phyloP scores from a whole-genome alignment of 352 stramenopile genomes.

The Pythium plurisporium region DNA sequence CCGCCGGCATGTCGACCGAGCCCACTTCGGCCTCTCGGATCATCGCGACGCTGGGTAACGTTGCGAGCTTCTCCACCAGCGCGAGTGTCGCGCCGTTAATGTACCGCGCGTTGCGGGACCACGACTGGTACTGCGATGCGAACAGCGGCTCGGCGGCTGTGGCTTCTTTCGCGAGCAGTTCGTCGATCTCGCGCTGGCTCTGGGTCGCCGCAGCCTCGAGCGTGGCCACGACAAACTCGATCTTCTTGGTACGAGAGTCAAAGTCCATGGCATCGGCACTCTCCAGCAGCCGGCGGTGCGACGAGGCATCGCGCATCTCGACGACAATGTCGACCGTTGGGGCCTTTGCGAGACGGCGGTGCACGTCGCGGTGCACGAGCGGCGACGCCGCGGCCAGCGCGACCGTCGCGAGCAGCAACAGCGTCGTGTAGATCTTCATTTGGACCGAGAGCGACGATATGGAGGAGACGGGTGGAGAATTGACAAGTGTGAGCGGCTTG shows the following conservation, averaged over 20 bases:
- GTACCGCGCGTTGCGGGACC: conserved; percentile 13
- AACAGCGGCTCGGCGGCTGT: not conserved
- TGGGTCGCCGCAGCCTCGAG: conserved; percentile 10
- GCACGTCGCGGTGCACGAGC: conserved; percentile 8
- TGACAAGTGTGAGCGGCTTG: no score
- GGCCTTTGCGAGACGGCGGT: conserved; percentile 3
- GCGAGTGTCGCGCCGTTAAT: conserved; percentile 14
- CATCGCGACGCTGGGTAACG: not conserved
- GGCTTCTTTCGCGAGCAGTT: conserved; percentile 5
- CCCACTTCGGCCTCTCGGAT: conserved; percentile 17
- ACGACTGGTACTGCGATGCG: conserved; percentile 10
- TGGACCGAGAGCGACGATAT: no score
- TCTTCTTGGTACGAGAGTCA: conserved; percentile 14
- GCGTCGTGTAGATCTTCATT: not conserved
- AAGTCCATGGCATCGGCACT: not conserved
- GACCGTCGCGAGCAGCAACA: not conserved
- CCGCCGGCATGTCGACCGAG: not conserved
- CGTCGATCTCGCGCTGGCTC: conserved; percentile 19
- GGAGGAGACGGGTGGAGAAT: no score
- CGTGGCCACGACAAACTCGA: conserved; percentile 17
- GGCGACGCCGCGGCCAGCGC: not conserved
- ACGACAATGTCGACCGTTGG: conserved; percentile 15
- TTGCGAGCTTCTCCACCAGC: conserved; percentile 16
- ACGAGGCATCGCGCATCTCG: conserved; percentile 1
- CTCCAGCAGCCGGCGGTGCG: conserved; percentile 7